Conservation (phyloP, 768 basidiomycete genomes). For the Favolaschia claudopus region DNA sequence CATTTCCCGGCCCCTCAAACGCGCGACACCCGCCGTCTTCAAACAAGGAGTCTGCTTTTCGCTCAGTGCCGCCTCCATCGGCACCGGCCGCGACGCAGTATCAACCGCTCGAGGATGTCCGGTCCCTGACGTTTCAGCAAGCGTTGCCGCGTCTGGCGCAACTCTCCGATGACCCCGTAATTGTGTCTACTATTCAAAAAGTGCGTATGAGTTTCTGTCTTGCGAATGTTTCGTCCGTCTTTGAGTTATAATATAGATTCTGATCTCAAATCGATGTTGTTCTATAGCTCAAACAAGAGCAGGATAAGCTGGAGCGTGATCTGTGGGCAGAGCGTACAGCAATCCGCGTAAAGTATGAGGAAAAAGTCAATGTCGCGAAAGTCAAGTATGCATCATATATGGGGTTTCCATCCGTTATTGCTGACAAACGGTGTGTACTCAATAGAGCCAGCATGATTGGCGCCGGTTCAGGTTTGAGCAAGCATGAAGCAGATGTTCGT, state of each 20-base stretch:
- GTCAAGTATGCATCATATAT: conserved; percentile 60
- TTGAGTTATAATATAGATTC: background rate
- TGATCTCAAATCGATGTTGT: background rate
- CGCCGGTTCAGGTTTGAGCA: conserved; percentile 64
- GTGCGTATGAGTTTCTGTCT: conserved; percentile 41
- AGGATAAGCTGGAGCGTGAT: conserved; percentile 70
- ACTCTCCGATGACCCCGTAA: conserved; percentile 60
- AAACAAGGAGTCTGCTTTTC: too few species aligned
- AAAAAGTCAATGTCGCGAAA: conserved; percentile 71
- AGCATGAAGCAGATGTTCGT: conserved; percentile 72
- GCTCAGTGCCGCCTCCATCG: background rate
- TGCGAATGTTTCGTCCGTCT: background rate
- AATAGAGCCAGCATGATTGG: conserved; percentile 74
- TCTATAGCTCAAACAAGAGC: conserved; percentile 74
- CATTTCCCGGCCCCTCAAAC: background rate
- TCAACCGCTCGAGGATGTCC: conserved; percentile 44
- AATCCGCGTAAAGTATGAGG: conserved; percentile 71
- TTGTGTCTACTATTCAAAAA: conserved; percentile 58
- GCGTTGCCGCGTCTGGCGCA: conserved; percentile 70
- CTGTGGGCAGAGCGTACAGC: conserved; percentile 72
- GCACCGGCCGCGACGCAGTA: conserved; percentile 13
- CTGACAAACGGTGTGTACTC: background rate
- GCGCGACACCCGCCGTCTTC: background rate
- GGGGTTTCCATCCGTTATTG: too few species aligned
- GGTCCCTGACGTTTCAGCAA: conserved; percentile 69